phyloP scores from a whole-genome alignment of 345 rosid genomes.

The Citrus cavaleriei region DNA sequence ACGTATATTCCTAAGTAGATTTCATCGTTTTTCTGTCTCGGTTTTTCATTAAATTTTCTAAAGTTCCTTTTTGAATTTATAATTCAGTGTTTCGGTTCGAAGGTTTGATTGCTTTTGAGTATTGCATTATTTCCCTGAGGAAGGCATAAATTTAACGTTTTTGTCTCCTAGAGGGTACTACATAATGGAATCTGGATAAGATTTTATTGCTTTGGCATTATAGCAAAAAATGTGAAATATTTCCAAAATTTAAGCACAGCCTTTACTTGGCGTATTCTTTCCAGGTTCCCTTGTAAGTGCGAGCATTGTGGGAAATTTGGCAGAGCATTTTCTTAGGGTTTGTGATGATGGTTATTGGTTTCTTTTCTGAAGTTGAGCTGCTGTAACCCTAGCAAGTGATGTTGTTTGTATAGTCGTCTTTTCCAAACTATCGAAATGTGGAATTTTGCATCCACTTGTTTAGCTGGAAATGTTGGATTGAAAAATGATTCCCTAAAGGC shows the following conservation, averaged over 20 bases:
- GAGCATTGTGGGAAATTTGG: background rate
- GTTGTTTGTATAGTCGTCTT: constrained; percentile 2
- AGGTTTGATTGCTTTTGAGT: background rate
- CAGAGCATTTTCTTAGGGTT: background rate
- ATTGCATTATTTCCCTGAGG: background rate
- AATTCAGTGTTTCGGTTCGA: background rate
- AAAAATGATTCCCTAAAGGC: constrained; percentile 32
- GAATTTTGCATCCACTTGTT: constrained; percentile 54
- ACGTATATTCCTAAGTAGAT: background rate
- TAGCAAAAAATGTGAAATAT: background rate
- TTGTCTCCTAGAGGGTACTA: too few species aligned
- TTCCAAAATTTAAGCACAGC: background rate
- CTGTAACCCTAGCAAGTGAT: constrained; percentile 3
- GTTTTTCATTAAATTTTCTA: background rate
- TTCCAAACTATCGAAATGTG: constrained; percentile 36
- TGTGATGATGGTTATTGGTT: constrained; percentile 7
- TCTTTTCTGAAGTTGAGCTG: constrained; percentile 10
- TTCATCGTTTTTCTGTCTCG: background rate
- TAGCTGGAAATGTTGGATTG: constrained; percentile 37
- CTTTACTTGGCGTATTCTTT: background rate
- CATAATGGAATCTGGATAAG: too few species aligned
- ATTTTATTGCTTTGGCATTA: too few species aligned
- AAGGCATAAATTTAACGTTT: too few species aligned
- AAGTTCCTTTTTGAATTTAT: background rate
- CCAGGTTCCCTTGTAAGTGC: constrained; percentile 8